phyloP scores from a whole-genome alignment of 768 basidiomycete genomes.

The Boletus barrowsii region DNA sequence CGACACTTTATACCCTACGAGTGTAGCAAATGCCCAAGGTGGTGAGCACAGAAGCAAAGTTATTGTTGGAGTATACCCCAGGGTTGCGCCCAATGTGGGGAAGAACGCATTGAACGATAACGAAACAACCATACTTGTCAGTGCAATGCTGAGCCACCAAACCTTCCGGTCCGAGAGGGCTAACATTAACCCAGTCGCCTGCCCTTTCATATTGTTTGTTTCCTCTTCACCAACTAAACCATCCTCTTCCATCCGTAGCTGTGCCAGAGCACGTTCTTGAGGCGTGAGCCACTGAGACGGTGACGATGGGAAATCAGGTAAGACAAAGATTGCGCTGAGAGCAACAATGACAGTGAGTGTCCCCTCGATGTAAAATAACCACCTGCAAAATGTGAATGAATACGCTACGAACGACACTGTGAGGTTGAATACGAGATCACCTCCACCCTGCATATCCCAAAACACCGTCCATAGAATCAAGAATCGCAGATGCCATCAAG shows the following conservation, averaged over 20 bases:
- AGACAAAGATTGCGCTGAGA: constrained; percentile 53
- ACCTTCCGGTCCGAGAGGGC: constrained; percentile 79
- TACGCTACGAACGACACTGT: neutral
- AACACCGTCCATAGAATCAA: constrained; percentile 66
- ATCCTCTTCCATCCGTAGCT: constrained; percentile 63
- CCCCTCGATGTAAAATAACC: constrained; percentile 74
- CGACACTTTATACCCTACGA: constrained; percentile 51
- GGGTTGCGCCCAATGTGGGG: constrained; percentile 69
- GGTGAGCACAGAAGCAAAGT: constrained; percentile 69
- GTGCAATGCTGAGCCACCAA: constrained; percentile 71
- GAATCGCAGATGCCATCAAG: constrained; percentile 72
- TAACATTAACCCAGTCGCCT: constrained; percentile 45
- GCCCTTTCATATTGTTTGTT: constrained; percentile 33
- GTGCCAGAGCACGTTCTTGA: constrained; percentile 55
- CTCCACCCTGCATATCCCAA: constrained; percentile 72
- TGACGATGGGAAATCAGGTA: constrained; percentile 75
- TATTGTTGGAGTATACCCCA: constrained; percentile 63
- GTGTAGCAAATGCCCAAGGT: constrained; percentile 64
- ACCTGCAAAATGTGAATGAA: constrained; percentile 38
- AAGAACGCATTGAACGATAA: constrained; percentile 80
- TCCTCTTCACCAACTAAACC: constrained; percentile 51
- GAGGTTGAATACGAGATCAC: constrained; percentile 32
- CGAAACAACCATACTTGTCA: constrained; percentile 55
- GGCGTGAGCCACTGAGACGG: constrained; percentile 56
- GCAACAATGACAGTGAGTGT: constrained; percentile 50